These are phyloP conservation scores for Metschnikowia picachoensis DNA, from an alignment of 805 yeast genomes.

Conservation along the genomic window DNA sequence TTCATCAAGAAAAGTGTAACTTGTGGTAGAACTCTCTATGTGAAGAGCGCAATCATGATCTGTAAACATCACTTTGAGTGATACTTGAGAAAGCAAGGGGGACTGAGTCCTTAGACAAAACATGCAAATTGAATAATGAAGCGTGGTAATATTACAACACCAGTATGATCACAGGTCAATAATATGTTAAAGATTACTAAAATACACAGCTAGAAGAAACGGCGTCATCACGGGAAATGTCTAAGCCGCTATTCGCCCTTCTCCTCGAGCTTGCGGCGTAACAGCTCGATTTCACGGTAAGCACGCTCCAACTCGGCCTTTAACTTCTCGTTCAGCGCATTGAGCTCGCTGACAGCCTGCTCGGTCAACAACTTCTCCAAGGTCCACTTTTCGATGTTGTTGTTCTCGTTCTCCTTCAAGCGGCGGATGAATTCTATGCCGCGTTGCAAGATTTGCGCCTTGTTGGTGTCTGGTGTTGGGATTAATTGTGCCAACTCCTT, in stretches of 20 bases:
- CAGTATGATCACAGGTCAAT: not conserved
- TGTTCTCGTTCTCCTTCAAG: slow-evolving; percentile 84
- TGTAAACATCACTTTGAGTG: too few species aligned
- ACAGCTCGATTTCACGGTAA: slow-evolving; percentile 84
- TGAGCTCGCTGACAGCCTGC: slow-evolving; percentile 83
- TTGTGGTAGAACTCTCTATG: too few species aligned
- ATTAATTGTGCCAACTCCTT: slow-evolving; percentile 71
- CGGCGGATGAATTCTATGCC: slow-evolving; percentile 90
- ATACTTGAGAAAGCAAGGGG: too few species aligned
- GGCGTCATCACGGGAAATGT: not conserved
- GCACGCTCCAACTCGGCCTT: slow-evolving; percentile 87
- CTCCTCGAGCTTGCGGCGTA: slow-evolving; percentile 47
- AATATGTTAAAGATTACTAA: not conserved
- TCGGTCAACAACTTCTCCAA: slow-evolving; percentile 88
- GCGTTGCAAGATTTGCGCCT: slow-evolving; percentile 81
- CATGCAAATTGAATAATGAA: too few species aligned
- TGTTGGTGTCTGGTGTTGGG: slow-evolving; percentile 82
- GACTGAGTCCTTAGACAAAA: too few species aligned
- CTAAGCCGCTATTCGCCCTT: slow-evolving; percentile 8
- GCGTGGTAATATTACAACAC: too few species aligned
- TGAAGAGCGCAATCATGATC: too few species aligned
- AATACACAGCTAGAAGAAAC: not conserved
- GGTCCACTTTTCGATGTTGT: slow-evolving; percentile 92
- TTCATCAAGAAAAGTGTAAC: too few species aligned
- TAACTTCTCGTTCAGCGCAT: slow-evolving; percentile 81